phyloP scores from a whole-genome alignment of 768 basidiomycete genomes.

The Tricholoma hemisulphureum region DNA sequence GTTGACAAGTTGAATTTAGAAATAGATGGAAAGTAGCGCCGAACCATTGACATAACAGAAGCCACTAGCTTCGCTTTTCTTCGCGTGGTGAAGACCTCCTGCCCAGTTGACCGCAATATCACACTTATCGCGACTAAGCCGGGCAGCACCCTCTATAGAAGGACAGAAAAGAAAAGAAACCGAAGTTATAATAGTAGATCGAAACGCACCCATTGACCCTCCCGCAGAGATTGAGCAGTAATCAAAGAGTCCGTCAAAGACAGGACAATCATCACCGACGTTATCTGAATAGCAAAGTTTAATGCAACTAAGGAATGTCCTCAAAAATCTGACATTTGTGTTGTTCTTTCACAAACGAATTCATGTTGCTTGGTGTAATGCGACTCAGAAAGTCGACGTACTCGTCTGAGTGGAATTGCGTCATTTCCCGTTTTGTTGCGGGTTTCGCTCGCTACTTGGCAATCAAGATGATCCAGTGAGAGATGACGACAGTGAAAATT shows the following conservation, averaged over 20 bases:
- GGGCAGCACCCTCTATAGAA: slow-evolving; percentile 87
- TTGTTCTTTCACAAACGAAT: slow-evolving; percentile 89
- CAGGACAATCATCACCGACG: slow-evolving; percentile 97
- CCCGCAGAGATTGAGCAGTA: slow-evolving; percentile 99
- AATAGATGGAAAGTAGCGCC: slow-evolving; percentile 15
- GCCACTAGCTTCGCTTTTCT: slow-evolving; percentile 98
- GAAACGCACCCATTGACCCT: slow-evolving; percentile 89
- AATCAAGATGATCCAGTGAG: background rate
- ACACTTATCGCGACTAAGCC: slow-evolving; percentile 93
- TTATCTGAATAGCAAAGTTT: slow-evolving; percentile 59
- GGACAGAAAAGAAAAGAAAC: slow-evolving; percentile 4
- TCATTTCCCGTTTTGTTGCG: slow-evolving; percentile 99
- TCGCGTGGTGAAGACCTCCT: slow-evolving; percentile 96
- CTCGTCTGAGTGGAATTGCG: slow-evolving; percentile 98
- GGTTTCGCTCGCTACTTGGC: slow-evolving; percentile 87
- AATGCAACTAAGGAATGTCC: background rate
- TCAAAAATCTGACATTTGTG: slow-evolving; percentile 72
- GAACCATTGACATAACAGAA: slow-evolving; percentile 98
- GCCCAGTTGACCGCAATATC: slow-evolving; percentile 99
- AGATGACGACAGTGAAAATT: background rate
- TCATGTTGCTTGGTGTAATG: slow-evolving; percentile 95
- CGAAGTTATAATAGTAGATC: background rate
- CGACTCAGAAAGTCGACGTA: slow-evolving; percentile 95
- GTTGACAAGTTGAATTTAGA: background rate
- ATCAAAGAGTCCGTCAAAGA: slow-evolving; percentile 97